Evolutionary conservation across 192 early-diverging fungal species (phyloP), one percentile per base, ranked within the genome.

Genomic region (Oehlia diaphana): DNA sequence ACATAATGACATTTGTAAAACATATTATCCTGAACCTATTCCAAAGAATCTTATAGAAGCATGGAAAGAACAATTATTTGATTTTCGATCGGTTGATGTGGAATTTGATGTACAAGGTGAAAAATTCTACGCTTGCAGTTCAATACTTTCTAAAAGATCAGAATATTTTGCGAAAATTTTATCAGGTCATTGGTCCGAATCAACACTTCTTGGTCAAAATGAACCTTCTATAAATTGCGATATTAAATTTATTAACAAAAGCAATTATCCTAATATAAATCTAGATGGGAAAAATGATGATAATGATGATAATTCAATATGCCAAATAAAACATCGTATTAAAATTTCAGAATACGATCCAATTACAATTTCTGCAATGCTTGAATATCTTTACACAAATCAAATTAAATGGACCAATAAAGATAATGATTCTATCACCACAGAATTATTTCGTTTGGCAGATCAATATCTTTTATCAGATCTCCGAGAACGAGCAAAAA

Each of bases 381-480:
- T 58, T 16, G 53, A 58, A 58, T 58, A 58, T 4, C 53, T 58
- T 58, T 58, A 58, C 6, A 58, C 53, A 21, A 58, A 58, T 58
- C 16, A 58, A 19, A 16, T 58, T 21, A 58, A n/a, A 21, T 58
- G 53, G 53, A 19, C 6, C 0, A 58, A 58, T 58, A 0, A 58
- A 21, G 16, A 58, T 6, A 58, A 58, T 58, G 16, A 63, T 1
- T 53, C 49, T 19, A 58, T 26, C 8, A 26, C 61, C 3, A 23
- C 58, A 10, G 50, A 62, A 35, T 28, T 74, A 21, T 74, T 74
- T 62, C 47, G 73, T 16, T 13, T 74, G 9, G 73, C 73, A 16
- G 73, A 74, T 35, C 47, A 74, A 61, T 74, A 74, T 61, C 58
- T 74, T 31, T 50, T 74, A 26, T 37, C 14, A 37, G 73, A 74